Base-by-base conservation (phyloP, 192 early-diverging fungal species). In the Coemansia sp. region DNA sequence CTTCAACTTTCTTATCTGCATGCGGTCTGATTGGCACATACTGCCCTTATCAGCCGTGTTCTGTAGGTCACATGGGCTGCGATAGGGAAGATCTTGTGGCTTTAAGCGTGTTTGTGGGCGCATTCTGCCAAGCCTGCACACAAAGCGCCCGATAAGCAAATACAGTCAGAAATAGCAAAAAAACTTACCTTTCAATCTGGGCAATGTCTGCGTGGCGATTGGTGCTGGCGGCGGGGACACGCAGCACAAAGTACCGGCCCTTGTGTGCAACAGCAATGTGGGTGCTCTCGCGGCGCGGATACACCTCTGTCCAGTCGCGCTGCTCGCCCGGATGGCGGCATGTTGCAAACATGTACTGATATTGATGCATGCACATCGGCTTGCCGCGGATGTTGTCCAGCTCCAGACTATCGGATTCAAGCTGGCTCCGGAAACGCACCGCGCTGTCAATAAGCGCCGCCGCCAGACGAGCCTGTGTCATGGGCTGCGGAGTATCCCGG, bases 361-460 rank as follows among this genome's bases (percentile, higher is more conserved):
- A 94, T 83, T 93, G 91, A 72, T 90, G 83, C 86, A 88, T 87
- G 73, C 87, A 92, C 70, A 94, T 87, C 6, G 90, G 82, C 43
- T 82, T 82, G 48, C 83, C 83, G 45, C 86, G 86, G 25, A 87
- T 85, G 75, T 76, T 86, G 73, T 93, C 93, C 3, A 87, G 88
- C 38, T 86, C 84, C 27, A 93, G 78, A 27, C 81, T 70, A 55
- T 86, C 87, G 29, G 83, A 86, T 41, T 81, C 83, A 21, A 90
- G 76, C 11, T 72, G 62, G 8, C 71, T 63, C 41, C 87, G 72
- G 70, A 92, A 89, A 29, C 82, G 81, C 59, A 89, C 56, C 0
- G 90, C 87, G 53, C 83, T 87, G 38, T 85, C 76, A 11, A 88
- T 85, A 24, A 92, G 69, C n/a, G 77, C 54, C 11, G 90, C 89